These are phyloP conservation scores for Schwanniomyces occidentalis DNA, from an alignment of 805 yeast genomes.

Conservation along the genomic window DNA sequence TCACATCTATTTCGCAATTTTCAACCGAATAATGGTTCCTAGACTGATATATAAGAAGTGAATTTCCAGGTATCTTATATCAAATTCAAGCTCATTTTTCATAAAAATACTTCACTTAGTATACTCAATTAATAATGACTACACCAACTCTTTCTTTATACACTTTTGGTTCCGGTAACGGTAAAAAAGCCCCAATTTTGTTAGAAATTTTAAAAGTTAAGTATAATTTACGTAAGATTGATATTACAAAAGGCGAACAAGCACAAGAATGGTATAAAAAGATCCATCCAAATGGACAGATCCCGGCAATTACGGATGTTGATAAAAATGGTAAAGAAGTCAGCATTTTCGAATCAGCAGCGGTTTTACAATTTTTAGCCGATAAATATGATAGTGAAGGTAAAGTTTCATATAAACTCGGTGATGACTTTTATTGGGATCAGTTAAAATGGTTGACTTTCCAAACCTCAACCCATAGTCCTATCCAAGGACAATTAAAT, in stretches of 20 bases:
- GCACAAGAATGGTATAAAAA: slow-evolving; percentile 54
- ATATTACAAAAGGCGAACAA: slow-evolving; percentile 40
- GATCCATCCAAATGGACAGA: slow-evolving; percentile 55
- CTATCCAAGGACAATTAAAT: slow-evolving; percentile 54
- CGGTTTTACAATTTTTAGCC: slow-evolving; percentile 52
- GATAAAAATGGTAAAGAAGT: slow-evolving; percentile 31
- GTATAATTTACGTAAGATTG: slow-evolving; percentile 37
- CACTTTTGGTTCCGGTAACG: slow-evolving; percentile 34
- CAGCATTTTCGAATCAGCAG: slow-evolving; percentile 52
- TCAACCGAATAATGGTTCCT: no score
- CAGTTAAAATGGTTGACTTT: slow-evolving; percentile 50
- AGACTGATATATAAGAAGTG: no score
- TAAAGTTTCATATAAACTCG: slow-evolving; percentile 34
- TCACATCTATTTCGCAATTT: no score
- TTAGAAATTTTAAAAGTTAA: slow-evolving; percentile 36
- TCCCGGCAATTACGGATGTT: slow-evolving; percentile 47
- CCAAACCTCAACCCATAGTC: slow-evolving; percentile 54
- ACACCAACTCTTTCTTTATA: slow-evolving; percentile 3
- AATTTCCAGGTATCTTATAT: no score
- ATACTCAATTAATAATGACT: no score
- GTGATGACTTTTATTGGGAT: slow-evolving; percentile 43
- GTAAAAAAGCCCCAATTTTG: slow-evolving; percentile 34
- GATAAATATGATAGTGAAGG: slow-evolving; percentile 53
- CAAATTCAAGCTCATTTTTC: no score
- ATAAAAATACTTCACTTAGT: no score